A percentile compares a stretch with the other conserved stretches of the same genome.
Evolutionary conservation across 306 rosid species (phyloP).

Genomic region (Trifolium pratense): DNA sequence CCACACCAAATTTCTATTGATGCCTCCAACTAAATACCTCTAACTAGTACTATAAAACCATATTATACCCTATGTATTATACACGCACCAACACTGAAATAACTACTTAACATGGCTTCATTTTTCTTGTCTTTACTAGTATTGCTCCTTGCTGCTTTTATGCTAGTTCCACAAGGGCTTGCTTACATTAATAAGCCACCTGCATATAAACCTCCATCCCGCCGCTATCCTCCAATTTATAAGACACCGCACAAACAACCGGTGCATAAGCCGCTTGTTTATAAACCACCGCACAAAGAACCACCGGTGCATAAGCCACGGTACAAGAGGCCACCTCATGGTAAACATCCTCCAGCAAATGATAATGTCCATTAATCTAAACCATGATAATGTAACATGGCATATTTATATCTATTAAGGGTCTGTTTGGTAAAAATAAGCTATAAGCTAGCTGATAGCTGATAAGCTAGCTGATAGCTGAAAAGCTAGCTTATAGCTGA

Average conservation of each 20-base stretch:
- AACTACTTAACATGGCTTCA: background rate
- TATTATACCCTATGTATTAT: background rate
- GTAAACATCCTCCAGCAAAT: background rate
- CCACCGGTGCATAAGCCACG: background rate
- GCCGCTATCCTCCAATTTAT: background rate
- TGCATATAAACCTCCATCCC: background rate
- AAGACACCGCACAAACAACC: background rate
- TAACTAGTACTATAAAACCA: background rate
- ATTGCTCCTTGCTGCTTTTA: background rate
- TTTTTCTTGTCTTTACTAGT: background rate
- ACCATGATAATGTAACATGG: background rate
- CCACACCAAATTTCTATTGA: background rate
- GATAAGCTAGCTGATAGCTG: too few species aligned
- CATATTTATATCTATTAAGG: background rate
- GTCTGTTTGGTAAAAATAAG: too few species aligned
- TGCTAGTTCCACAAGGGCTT: background rate
- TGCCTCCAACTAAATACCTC: too few species aligned
- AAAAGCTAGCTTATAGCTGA: too few species aligned
- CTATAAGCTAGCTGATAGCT: too few species aligned
- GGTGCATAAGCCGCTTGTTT: background rate
- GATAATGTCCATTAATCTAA: background rate
- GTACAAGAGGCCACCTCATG: background rate
- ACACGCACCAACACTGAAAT: background rate
- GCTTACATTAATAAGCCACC: background rate
- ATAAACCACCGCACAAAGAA: background rate